phyloP scores from a whole-genome alignment of 768 basidiomycete species.

The Amanita subjunquillea region DNA sequence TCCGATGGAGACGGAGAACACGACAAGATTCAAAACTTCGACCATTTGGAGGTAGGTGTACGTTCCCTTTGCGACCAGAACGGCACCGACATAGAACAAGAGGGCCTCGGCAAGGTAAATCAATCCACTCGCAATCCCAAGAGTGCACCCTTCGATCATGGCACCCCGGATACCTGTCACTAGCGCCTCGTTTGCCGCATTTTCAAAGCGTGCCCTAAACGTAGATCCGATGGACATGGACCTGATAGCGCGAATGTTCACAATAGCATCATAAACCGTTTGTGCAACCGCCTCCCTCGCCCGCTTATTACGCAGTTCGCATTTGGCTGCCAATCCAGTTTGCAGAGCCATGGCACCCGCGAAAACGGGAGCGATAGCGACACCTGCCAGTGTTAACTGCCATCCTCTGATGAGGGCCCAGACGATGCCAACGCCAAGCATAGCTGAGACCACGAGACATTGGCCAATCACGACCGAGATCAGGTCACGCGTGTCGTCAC shows the following conservation, averaged over 20 bases:
- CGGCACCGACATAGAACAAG: conserved; percentile 83
- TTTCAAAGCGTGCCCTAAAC: conserved; percentile 62
- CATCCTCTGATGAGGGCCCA: conserved; percentile 89
- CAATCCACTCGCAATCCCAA: conserved; percentile 70
- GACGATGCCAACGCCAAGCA: conserved; percentile 74
- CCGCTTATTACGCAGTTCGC: conserved; percentile 73
- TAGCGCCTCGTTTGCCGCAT: conserved; percentile 49
- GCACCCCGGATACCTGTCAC: conserved; percentile 68
- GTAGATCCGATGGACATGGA: conserved; percentile 75
- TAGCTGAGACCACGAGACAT: conserved; percentile 59
- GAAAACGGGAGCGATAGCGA: conserved; percentile 83
- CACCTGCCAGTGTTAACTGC: conserved; percentile 86
- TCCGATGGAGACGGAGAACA: conserved; percentile 90
- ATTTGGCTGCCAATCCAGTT: conserved; percentile 56
- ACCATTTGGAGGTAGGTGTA: conserved; percentile 88
- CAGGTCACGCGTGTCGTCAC: conserved; percentile 76
- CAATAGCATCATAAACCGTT: conserved; percentile 76
- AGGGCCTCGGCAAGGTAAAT: conserved; percentile 88
- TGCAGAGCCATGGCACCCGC: conserved; percentile 66
- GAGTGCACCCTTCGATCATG: conserved; percentile 77
- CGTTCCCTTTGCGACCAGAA: conserved; percentile 71
- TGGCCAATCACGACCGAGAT: conserved; percentile 68
- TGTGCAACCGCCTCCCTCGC: conserved; percentile 80
- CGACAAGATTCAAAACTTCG: conserved; percentile 81
- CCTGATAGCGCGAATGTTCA: conserved; percentile 80